A percentile compares a stretch with the other conserved stretches of the same genome.
phyloP scores from a whole-genome alignment of 768 basidiomycete species.

The Phaeotremella fagi region DNA sequence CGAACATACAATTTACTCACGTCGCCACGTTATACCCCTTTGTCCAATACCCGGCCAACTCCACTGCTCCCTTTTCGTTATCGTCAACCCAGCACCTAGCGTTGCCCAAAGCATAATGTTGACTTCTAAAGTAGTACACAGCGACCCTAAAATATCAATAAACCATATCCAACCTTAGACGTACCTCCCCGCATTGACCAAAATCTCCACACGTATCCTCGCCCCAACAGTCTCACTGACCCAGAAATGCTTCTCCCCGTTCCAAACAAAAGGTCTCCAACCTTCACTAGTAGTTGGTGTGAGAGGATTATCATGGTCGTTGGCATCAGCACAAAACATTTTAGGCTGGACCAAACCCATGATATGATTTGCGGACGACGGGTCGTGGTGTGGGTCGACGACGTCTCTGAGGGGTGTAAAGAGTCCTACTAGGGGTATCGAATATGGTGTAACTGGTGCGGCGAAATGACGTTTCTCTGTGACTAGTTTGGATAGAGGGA shows the following conservation, averaged over 20 bases:
- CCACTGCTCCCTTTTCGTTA: slow-evolving; percentile 40
- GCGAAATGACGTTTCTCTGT: slow-evolving; percentile 34
- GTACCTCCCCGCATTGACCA: slow-evolving; percentile 43
- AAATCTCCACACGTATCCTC: slow-evolving; percentile 44
- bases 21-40: slow-evolving; percentile 42
- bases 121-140: slow-evolving; percentile 43
- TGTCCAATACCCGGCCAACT: slow-evolving; percentile 38
- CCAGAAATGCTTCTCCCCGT: slow-evolving; percentile 47
- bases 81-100: slow-evolving; percentile 47
- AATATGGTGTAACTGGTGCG: slow-evolving; percentile 26
- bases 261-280: slow-evolving; percentile 43
- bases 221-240: slow-evolving; percentile 31
- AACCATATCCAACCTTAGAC: slow-evolving; percentile 2
- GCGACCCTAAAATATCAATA: slow-evolving; percentile 28
- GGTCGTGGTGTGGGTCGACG: slow-evolving; percentile 31
- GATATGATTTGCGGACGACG: slow-evolving; percentile 21
- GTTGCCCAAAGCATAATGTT: slow-evolving; percentile 39
- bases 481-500: slow-evolving; percentile 17
- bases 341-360: slow-evolving; percentile 37
- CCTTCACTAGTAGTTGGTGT: slow-evolving; percentile 30
- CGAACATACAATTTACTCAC: slow-evolving; percentile 15
- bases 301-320: slow-evolving; percentile 41
- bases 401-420: slow-evolving; percentile 42
- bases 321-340: slow-evolving; percentile 46
- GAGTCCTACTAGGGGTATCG: slow-evolving; percentile 25